These are phyloP conservation scores for Botrytis fabae DNA, from an alignment of 2,329 filamentous ascomycete species.

Conservation along the genomic window DNA sequence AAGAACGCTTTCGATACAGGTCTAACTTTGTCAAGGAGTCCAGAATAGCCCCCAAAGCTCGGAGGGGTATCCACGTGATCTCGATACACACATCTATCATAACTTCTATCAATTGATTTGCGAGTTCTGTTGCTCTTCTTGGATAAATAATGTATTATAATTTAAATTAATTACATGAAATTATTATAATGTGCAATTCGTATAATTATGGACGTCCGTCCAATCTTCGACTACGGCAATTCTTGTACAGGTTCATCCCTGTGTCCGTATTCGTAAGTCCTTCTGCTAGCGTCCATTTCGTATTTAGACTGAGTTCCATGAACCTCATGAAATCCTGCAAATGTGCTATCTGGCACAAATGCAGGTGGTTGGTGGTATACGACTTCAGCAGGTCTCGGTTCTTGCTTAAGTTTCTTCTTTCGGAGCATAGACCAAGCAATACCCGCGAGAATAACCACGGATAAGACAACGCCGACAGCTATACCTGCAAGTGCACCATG, in stretches of 20 bases:
- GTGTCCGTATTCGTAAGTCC: conserved; percentile 1
- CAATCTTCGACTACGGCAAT: neutral
- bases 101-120: neutral
- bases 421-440: neutral
- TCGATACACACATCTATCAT: neutral
- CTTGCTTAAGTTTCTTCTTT: neutral
- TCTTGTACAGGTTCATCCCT: conserved; percentile 7
- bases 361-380: neutral
- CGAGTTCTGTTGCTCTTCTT: rapidly evolving
- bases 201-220: neutral
- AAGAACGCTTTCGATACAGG: neutral
- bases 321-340: conserved; percentile 2
- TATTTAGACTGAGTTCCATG: conserved; percentile 2
- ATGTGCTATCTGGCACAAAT: conserved; percentile 10
- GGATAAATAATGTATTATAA: neutral
- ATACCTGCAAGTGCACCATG: neutral
- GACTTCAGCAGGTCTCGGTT: neutral
- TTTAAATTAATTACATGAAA: neutral
- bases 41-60: neutral
- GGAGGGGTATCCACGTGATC: neutral
- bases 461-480: neutral
- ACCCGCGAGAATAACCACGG: neutral
- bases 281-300: conserved; percentile 7
- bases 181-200: neutral
- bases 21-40: neutral